Conservation (phyloP, 805 yeast species). For the Hanseniaspora jakobsenii region DNA sequence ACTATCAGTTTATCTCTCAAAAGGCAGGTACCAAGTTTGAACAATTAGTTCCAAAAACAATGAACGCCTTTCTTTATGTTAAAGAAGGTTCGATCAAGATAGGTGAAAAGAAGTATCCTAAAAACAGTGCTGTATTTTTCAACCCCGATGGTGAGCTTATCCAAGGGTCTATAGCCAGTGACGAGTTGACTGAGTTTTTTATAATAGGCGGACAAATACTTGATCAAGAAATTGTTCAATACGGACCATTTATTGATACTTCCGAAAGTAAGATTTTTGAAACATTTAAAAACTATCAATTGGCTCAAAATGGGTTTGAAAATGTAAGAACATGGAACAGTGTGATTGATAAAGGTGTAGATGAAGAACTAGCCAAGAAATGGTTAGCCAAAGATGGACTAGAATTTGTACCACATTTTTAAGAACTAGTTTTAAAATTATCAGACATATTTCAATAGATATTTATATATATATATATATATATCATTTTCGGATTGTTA, state of each 20-base stretch:
- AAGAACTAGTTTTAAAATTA: not conserved
- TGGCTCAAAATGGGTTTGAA: slow-evolving; percentile 57
- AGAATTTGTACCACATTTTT: slow-evolving; percentile 5
- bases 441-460: not conserved
- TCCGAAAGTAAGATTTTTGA: slow-evolving; percentile 51
- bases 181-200: slow-evolving; percentile 45
- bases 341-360: slow-evolving; percentile 30
- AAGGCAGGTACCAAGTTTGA: slow-evolving; percentile 49
- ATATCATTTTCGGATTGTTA: too few species aligned
- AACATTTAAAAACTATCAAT: slow-evolving; percentile 63
- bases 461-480: too few species aligned
- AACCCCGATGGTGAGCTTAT: slow-evolving; percentile 56
- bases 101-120: slow-evolving; percentile 33
- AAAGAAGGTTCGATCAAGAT: slow-evolving; percentile 48
- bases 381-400: slow-evolving; percentile 11
- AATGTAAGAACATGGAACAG: slow-evolving; percentile 48
- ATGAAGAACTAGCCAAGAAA: slow-evolving; percentile 23
- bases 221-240: slow-evolving; percentile 67
- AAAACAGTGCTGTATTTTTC: slow-evolving; percentile 48
- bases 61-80: slow-evolving; percentile 59
- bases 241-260: slow-evolving; percentile 85
- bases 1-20: slow-evolving; percentile 51
- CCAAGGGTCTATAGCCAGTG: slow-evolving; percentile 39
- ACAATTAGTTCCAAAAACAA: slow-evolving; percentile 48
- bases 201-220: slow-evolving; percentile 65